These are phyloP conservation scores for Lecanicillium sp. DNA, from an alignment of 2,329 filamentous ascomycete genomes.

Conservation along the genomic window DNA sequence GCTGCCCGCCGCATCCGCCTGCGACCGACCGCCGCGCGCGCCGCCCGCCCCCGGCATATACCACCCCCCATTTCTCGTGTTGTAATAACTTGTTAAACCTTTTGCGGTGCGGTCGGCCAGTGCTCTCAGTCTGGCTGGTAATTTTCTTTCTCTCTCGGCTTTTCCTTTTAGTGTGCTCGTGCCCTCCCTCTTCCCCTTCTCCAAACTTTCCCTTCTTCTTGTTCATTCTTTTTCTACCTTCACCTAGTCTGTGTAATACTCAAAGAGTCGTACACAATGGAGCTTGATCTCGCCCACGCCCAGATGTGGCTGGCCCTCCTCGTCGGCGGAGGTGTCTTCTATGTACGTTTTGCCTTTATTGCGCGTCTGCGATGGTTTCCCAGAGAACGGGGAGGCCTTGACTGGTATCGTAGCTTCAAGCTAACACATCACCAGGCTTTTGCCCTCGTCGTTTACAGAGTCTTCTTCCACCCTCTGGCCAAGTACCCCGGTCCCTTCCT, in stretches of 20 bases:
- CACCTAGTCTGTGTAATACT: neutral
- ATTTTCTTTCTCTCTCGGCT: neutral
- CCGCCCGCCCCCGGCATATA: no score
- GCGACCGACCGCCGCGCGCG: no score
- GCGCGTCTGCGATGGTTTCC: no score
- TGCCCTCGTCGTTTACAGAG: constrained; percentile 45
- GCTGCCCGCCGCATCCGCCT: no score
- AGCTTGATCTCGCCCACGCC: constrained; percentile 29
- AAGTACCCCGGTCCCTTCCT: constrained; percentile 60
- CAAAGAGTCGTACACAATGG: no score
- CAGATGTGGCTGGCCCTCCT: constrained; percentile 35
- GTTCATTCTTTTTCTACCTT: neutral
- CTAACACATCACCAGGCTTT: constrained; percentile 25
- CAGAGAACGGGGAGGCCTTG: no score
- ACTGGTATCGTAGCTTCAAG: constrained; percentile 2
- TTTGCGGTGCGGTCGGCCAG: no score
- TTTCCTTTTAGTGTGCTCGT: constrained; percentile 10
- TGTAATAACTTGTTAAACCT: no score
- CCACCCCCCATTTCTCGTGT: no score
- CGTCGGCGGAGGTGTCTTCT: constrained; percentile 30
- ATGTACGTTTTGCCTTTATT: constrained; percentile 39
- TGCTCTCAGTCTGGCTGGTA: no score
- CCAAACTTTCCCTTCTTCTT: neutral
- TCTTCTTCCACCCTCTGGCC: constrained; percentile 59
- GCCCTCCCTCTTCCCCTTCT: neutral